Base-by-base conservation (phyloP, 2,329 filamentous ascomycete genomes). In the Fusarium pseudonygamai region DNA sequence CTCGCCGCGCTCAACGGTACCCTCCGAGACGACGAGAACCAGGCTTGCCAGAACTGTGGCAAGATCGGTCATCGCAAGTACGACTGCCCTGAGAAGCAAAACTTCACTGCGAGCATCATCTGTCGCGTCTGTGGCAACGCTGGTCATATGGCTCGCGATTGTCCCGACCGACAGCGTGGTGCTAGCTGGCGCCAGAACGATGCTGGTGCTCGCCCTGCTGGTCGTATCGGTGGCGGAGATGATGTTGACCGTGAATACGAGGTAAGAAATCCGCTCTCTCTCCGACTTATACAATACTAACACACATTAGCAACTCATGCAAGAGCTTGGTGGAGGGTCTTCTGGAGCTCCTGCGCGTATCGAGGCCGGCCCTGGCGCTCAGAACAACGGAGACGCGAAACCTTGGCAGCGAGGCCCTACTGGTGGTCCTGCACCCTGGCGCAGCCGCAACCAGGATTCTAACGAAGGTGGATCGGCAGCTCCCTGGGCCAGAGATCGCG, bases 51-150 rank as follows among this genome's bases (percentile, higher is more conserved):
- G 86, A 99, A 99, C 87, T 99, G 94, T 84, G 96, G 96, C 78
- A 95, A 98, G 88, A 99, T 99, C 75, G 96, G 96, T 69, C 96
- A 99, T 84, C 93, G 96, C 84, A 99, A 99, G 85, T 98, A 98
- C 82, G 96, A 99, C 82, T 99, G 96, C 78, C 96, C 96, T 20
- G 94, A 99, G 85, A 94, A 96, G 83, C 94, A 95, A 82, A 99
- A 99, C 85, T 98, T 93, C 85, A 99, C 96, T n/a, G 95, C 96
- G 78, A 98, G 95, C 84, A 98, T 99, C 82, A 98, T 99, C 81
- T 99, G 96, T 85, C 95, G 96, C 79, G 93, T 98, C 78, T 99
- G 96, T 85, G 96, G 96, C 77, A 98, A 98, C 81, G 95, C 96
- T 74, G 96, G 96, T 26, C 96, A 99, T 79, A 98, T 99, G 95